Evolutionary conservation across 352 stramenopile species (phyloP), one percentile per base, ranked within the genome.

Genomic region (Saprolegnia parasitica): DNA sequence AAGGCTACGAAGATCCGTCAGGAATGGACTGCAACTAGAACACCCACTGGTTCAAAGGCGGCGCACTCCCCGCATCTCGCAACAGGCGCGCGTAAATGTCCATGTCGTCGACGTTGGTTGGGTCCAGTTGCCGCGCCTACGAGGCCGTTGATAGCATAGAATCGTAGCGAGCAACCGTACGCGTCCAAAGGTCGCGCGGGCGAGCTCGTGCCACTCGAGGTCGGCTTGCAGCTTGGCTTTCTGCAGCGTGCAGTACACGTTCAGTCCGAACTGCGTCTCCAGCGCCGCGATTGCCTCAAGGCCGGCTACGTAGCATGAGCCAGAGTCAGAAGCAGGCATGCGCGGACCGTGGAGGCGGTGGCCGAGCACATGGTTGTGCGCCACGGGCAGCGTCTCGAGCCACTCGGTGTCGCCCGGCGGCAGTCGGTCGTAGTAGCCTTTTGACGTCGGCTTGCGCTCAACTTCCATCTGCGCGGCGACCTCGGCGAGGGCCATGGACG

Each of bases 21-120:
- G n/a, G 13, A 15, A 20, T 60, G 1, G 2, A 18, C 11, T 24
- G 8, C 21, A 6, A 42, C n/a, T 9, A 11, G 9, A 21, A 18
- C 24, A 21, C 26, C 11, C 42, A 70, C 63, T 78, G 81, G 50
- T 81, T 84, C 20, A 94, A 76, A 37, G 87, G 78, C 21, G 78
- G 80, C 3, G 73, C 76, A 9, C 76, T 71, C 58, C 72, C 75
- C 24, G 71, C 79, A 71, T 80, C 82, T 9, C 81, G 74, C 18
- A 94, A 72, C 46, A 83, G 88, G 24, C 86, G 77, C 1, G 86
- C 86, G 62, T 89, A 81, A 23, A 68, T 46, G 52, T 94, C 86
- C 83, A 92, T 90, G 49, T 79, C 71, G 24, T 67, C 52, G 32
- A 92, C 39, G 57, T 87, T 90, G 39, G 81, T 62, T 21, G 86